phyloP scores from a whole-genome alignment of 257 asterid genomes.

The Solanum ossicruentum region DNA sequence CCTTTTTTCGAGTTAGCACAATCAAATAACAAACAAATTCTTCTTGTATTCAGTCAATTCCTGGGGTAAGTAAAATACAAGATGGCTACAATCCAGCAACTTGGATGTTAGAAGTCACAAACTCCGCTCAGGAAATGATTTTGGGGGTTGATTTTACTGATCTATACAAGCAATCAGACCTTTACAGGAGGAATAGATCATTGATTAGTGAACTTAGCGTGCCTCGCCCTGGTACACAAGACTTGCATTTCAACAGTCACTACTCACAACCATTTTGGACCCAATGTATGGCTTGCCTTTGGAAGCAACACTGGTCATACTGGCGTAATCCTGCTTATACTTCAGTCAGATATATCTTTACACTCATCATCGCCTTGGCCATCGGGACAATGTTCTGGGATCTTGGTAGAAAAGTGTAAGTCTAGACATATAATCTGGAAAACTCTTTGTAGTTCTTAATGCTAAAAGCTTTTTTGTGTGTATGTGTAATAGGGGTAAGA shows the following conservation, averaged over 20 bases:
- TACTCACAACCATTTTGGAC: background rate
- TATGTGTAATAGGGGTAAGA: conserved; percentile 5
- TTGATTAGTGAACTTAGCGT: background rate
- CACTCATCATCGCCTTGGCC: background rate
- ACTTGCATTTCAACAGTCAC: background rate
- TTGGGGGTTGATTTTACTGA: background rate
- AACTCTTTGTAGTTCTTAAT: background rate
- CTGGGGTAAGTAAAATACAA: background rate
- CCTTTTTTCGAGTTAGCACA: background rate
- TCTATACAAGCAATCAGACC: background rate
- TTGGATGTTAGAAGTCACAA: background rate
- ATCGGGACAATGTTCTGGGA: background rate
- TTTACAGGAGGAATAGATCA: background rate
- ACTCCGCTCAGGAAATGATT: background rate
- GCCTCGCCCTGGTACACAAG: background rate
- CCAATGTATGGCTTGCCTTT: background rate
- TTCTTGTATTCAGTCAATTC: background rate
- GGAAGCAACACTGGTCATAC: background rate
- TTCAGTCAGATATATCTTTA: background rate
- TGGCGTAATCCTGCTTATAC: background rate
- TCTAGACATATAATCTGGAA: background rate
- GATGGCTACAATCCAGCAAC: background rate
- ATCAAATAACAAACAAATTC: background rate
- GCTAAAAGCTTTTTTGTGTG: background rate
- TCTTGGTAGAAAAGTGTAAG: background rate